Evolutionary conservation across 371 early-diverging fungal genomes (phyloP).

Genomic region (Mortierella sp.): DNA sequence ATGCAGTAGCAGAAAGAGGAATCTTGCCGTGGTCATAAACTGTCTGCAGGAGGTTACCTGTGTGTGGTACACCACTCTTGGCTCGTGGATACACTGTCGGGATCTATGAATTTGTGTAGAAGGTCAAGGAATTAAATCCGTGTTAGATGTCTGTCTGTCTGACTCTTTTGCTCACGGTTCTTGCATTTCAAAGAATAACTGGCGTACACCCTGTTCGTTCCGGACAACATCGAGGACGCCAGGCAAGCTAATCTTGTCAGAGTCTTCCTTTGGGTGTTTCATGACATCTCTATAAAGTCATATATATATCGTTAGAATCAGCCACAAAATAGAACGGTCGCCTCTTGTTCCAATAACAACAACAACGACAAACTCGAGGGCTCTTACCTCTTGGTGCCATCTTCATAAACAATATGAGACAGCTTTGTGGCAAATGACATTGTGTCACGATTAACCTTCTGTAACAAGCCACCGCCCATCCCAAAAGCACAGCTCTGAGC

Average conservation of each 20-base stretch:
- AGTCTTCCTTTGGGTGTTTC: slow-evolving; percentile 83
- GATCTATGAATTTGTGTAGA: slow-evolving; percentile 43
- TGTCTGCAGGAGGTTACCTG: slow-evolving; percentile 54
- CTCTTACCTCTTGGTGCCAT: slow-evolving; percentile 65
- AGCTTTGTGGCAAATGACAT: slow-evolving; percentile 89
- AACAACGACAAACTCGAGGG: neutral
- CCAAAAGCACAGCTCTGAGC: slow-evolving; percentile 83
- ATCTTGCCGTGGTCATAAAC: slow-evolving; percentile 72
- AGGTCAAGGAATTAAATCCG: neutral
- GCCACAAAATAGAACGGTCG: neutral
- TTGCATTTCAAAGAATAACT: neutral
- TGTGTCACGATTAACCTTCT: slow-evolving; percentile 87
- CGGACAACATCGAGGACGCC: slow-evolving; percentile 71
- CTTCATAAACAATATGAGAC: slow-evolving; percentile 67
- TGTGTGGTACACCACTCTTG: slow-evolving; percentile 23
- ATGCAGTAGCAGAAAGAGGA: slow-evolving; percentile 17
- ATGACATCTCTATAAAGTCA: slow-evolving; percentile 70
- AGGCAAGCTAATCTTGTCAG: slow-evolving; percentile 78
- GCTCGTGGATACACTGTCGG: slow-evolving; percentile 60
- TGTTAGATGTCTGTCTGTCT: neutral
- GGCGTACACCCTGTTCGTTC: slow-evolving; percentile 58
- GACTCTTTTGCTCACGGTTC: neutral
- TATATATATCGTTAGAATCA: neutral
- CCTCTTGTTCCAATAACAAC: neutral
- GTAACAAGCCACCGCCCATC: slow-evolving; percentile 86